Evolutionary conservation across 352 stramenopile species (phyloP), one percentile per base, ranked within the genome.

Genomic region (Pythium rishiriense): DNA sequence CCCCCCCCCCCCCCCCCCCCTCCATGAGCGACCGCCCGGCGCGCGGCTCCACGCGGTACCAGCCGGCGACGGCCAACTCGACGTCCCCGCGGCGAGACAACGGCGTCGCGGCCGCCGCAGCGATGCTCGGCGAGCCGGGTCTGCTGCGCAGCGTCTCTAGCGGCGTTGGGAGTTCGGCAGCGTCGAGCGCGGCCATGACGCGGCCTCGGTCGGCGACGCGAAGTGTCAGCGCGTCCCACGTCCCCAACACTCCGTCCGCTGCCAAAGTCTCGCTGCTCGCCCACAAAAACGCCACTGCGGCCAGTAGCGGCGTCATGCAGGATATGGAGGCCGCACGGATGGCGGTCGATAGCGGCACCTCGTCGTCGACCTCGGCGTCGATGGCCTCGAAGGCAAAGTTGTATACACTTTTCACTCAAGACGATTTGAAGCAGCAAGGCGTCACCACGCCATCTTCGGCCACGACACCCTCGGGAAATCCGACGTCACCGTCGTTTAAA

Each of bases 341-440:
- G 12, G 28, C 50, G 7, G 24, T 51, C 28, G 61, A 68, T 35
- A 22, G 21, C 6, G 28, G 37, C 14, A 17, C 37, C 37, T 43
- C 37, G 37, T 43, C 37, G 5, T 43, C 37, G 31, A 10, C 31
- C 5, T 35, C 31, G 6, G 11, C 37, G 37, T 12, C 37, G 37
- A 6, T 17, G 37, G 37, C 9, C 37, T 21, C 5, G 21, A 49
- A 55, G 37, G 39, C 47, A 28, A 64, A 64, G 15, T 21, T 69
- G 54, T 64, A 64, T 55, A 69, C 55, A 21, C 43, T 69, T 39
- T 69, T 64, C 22, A 60, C 62, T 11, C 54, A 64, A n/a, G 62
- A 60, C 15, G 62, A 69, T 33, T 33, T 69, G 17, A 14, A 29
- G 24, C 62, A 69, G 48, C 54, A 69, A 26, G 47, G 35, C 24